Evolutionary conservation across 2,329 filamentous ascomycete genomes (phyloP), one percentile per base, ranked within the genome.

Genomic region (Neofusicoccum ribis): DNA sequence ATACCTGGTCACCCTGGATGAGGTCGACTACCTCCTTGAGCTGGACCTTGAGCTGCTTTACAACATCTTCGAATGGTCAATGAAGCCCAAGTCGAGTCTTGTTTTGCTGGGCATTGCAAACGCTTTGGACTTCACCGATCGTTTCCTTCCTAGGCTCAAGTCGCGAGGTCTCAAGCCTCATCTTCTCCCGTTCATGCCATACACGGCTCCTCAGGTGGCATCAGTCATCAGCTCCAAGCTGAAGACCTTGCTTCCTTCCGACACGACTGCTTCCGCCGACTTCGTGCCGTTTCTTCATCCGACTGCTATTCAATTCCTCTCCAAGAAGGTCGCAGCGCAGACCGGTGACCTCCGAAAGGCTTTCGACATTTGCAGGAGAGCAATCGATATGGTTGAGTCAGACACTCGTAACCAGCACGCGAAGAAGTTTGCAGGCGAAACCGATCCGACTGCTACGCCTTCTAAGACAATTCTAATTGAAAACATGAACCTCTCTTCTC

Each of bases 51-150:
- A 96, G 70, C 90, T 95, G 63, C 83, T 99, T 14, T 97, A 98
- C 79, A 91, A 88, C 67, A 83, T 99, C n/a, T 97, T 99, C 70
- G 93, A 97, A 75, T 98, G 94, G 93, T 96, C 95, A 1, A 82
- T 99, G 72, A 87, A 92, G 68, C 88, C 88, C 68, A 86, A 87
- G 1, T 97, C 95, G 0, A 88, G 87, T 20, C 87, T 99, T 5
- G 83, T 95, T 41, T 83, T 99, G 17, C 86, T 99, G 58, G 95
- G 95, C 54, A 97, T 99, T 73, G 95, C 95, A 70, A 99, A 99
- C 73, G 95, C 95, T 3, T 84, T 99, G 63, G 95, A 99, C 75
- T 83, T 99, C 65, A 99, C 95, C 0, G 95, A 98, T 75, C 91
- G 95, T 9, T 97, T 97, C 71, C 84, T 99, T 20, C 95, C 95